Evolutionary conservation across 331 rosid genomes (phyloP).

Genomic region (Acacia concinna): DNA sequence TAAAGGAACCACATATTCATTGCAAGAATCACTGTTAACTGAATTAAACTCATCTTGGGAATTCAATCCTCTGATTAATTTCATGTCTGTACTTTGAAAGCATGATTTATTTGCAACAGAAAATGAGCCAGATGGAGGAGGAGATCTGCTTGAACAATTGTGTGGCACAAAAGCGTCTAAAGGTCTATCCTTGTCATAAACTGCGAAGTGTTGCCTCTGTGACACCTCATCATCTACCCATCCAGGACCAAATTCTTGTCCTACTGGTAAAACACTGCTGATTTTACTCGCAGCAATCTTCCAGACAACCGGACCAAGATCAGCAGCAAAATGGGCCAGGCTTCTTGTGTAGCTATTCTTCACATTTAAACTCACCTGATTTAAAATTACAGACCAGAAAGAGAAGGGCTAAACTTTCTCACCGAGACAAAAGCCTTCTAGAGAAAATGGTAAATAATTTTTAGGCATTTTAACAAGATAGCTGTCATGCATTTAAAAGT

Average conservation of each 20-base stretch:
- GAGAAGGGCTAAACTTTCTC: neutral
- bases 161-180: slow-evolving; percentile 33
- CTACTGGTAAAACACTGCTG: slow-evolving; percentile 56
- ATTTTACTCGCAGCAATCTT: slow-evolving; percentile 77
- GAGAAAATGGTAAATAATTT: neutral
- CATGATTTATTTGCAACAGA: slow-evolving; percentile 41
- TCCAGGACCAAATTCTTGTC: slow-evolving; percentile 65
- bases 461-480: neutral
- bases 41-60: slow-evolving; percentile 46
- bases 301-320: slow-evolving; percentile 88
- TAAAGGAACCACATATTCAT: slow-evolving; percentile 35
- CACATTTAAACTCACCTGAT: slow-evolving; percentile 71
- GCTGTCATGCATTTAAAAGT: neutral
- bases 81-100: slow-evolving; percentile 51
- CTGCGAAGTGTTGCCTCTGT: slow-evolving; percentile 38
- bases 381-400: neutral
- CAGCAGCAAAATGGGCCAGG: slow-evolving; percentile 76
- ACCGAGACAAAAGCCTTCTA: neutral
- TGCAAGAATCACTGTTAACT: slow-evolving; percentile 35
- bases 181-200: slow-evolving; percentile 40
- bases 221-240: slow-evolving; percentile 49
- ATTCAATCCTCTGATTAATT: slow-evolving; percentile 35
- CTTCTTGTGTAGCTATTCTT: slow-evolving; percentile 85
- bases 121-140: slow-evolving; percentile 44
- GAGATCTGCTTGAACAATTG: slow-evolving; percentile 42